A percentile compares a stretch with the other conserved stretches of the same genome.
phyloP scores from a whole-genome alignment of 163 green algal genomes.

The Prototheca cutis region DNA sequence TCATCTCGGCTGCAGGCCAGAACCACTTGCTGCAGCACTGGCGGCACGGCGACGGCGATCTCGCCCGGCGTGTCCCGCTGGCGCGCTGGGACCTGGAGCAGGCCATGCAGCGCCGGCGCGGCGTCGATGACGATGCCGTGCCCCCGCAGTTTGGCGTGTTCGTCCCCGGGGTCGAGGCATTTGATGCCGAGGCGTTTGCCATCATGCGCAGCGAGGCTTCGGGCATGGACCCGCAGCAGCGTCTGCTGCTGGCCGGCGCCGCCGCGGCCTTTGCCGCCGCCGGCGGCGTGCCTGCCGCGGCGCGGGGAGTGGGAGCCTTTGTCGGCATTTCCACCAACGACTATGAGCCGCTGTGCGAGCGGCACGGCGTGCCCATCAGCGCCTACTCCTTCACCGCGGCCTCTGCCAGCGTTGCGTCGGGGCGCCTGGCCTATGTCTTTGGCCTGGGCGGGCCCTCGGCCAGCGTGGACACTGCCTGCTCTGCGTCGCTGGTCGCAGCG shows the following conservation, averaged over 20 bases:
- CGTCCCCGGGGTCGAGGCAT: constrained; percentile 28
- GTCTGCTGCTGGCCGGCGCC: constrained; percentile 48
- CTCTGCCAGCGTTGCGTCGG: constrained; percentile 38
- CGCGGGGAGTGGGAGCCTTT: constrained; percentile 13
- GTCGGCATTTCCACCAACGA: constrained; percentile 31
- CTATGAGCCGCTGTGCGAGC: neutral
- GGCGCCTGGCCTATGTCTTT: constrained; percentile 43
- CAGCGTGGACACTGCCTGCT: constrained; percentile 84
- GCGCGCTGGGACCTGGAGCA: constrained; percentile 34
- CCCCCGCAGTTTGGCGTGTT: constrained; percentile 29
- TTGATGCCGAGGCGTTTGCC: constrained; percentile 61
- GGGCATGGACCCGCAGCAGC: constrained; percentile 76
- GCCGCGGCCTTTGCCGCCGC: constrained; percentile 10
- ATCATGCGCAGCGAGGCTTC: constrained; percentile 49
- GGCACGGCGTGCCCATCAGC: neutral
- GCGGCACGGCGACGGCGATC: constrained; percentile 4
- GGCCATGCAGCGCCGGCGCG: neutral
- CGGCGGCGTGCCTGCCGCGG: neutral
- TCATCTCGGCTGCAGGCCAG: constrained; percentile 8
- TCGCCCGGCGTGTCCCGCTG: constrained; percentile 22
- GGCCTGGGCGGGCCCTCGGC: constrained; percentile 39
- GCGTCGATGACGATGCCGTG: neutral
- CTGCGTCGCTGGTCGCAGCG: constrained; percentile 64
- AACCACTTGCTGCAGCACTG: constrained; percentile 6
- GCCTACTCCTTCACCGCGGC: constrained; percentile 43